Evolutionary conservation across 2,329 filamentous ascomycete genomes (phyloP), one percentile per base, ranked within the genome.

Genomic region (Ophiognomonia clavigignenti-juglandacearum): DNA sequence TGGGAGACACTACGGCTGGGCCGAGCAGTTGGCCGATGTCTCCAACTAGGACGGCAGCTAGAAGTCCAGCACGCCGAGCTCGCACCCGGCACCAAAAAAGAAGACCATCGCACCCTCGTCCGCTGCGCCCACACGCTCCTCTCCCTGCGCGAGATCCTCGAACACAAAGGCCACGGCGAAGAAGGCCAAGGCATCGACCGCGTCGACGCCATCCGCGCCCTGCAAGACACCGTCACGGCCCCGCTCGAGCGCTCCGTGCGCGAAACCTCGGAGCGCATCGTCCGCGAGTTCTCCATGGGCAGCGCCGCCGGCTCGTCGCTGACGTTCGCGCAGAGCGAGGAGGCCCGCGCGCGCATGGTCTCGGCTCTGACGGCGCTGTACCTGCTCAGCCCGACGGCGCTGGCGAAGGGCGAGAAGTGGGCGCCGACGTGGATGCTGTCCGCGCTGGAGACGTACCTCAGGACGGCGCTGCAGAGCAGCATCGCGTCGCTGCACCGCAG

Each of bases 51-150:
- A 0, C 74, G 91, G 37, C 89, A 95, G 68, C 76, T 98, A 10
- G 89, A 97, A 62, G 78, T 86, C n/a, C 87, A 95, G 63, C 78
- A 95, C 60, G 72, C 79, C 0, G 90, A 95, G 64, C 71, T 88
- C 5, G 38, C 57, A 20, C 59, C 71, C 44, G 63, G 70, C 51
- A 54, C 53, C 4, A 75, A 70, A 47, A 82, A 79, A 53, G 85
- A 89, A 56, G 88, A 93, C 54, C 84, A 91, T 57, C 75, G 82
- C 36, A 85, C 87, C 1, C 77, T 96, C 59, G 80, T 95, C n/a
- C 77, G 88, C 36, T 93, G 88, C 42, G 82, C 88, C 0, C 82
- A 90, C 61, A 91, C 88, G 0, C 71, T 97, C 8, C 63, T 96
- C 6, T 85, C 81, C 11, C 67, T 96, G 34, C 77, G 86, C 3